These are phyloP conservation scores for Sporothrix euskadiensis DNA, from an alignment of 2,329 filamentous ascomycete species.

Conservation along the genomic window DNA sequence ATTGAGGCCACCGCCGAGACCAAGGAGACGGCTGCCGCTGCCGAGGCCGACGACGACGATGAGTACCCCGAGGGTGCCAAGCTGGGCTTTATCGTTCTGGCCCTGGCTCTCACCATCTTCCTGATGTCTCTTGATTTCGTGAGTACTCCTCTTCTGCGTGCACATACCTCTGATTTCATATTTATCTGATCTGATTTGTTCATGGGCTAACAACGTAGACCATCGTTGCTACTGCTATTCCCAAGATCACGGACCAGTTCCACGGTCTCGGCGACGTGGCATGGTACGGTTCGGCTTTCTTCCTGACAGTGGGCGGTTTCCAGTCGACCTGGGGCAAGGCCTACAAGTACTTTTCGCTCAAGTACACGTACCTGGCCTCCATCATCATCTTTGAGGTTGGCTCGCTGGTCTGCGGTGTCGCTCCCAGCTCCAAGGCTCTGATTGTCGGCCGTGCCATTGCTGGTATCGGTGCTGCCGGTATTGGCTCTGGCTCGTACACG, in stretches of 20 bases:
- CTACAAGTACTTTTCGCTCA: slow-evolving; percentile 55
- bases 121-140: slow-evolving; percentile 53
- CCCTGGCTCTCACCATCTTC: slow-evolving; percentile 51
- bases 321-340: slow-evolving; percentile 51
- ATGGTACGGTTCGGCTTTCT: slow-evolving; percentile 61
- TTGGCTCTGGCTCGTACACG: slow-evolving; percentile 43
- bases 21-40: not conserved
- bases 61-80: slow-evolving; percentile 46
- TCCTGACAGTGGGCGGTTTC: slow-evolving; percentile 50
- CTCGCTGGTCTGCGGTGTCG: slow-evolving; percentile 53
- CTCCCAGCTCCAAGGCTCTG: slow-evolving; percentile 50
- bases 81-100: slow-evolving; percentile 48
- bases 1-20: slow-evolving; percentile 18
- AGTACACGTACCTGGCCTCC: slow-evolving; percentile 49
- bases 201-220: slow-evolving; percentile 39
- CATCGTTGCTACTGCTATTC: slow-evolving; percentile 59
- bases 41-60: slow-evolving; percentile 30
- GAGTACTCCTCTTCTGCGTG: slow-evolving; percentile 26
- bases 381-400: slow-evolving; percentile 58
- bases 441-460: slow-evolving; percentile 55
- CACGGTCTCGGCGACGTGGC: slow-evolving; percentile 54
- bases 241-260: slow-evolving; percentile 57
- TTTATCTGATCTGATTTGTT: too few species aligned
- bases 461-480: slow-evolving; percentile 49
- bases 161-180: not conserved